Percentiles rank a stretch among this genome's conserved stretches.
These are phyloP conservation scores for Pyronema domesticum DNA, from an alignment of 495 filamentous ascomycete genomes.

Conservation along the genomic window DNA sequence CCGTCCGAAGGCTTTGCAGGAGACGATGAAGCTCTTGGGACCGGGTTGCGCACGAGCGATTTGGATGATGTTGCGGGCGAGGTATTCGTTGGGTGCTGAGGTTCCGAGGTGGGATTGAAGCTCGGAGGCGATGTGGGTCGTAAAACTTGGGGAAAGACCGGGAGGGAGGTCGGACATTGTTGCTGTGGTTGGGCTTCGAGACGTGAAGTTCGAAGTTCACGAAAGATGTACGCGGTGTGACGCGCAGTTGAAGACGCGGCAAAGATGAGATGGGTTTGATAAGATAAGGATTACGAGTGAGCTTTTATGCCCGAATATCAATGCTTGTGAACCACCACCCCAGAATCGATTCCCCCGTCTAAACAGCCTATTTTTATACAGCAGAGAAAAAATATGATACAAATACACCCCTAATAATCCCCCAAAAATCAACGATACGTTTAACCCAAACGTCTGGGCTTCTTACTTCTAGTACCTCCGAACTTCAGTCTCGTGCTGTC, in stretches of 20 bases:
- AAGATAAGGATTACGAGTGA: not conserved
- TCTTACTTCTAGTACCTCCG: constrained; percentile 75
- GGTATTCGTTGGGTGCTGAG: constrained; percentile 16
- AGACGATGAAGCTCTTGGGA: constrained; percentile 22
- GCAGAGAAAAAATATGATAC: too few relatives aligned
- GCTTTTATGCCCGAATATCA: too few relatives aligned
- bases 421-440: constrained; percentile 7
- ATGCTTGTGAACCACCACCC: too few relatives aligned
- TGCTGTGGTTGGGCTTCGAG: not conserved
- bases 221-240: not conserved
- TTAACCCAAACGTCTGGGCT: constrained; percentile 62
- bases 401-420: too few relatives aligned
- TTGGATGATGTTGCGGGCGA: constrained; percentile 23
- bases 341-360: too few relatives aligned
- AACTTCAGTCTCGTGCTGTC: constrained; percentile 85
- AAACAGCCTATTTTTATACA: too few relatives aligned
- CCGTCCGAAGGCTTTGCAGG: constrained; percentile 21
- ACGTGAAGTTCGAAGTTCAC: not conserved
- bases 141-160: constrained; percentile 17
- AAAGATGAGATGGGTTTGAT: not conserved
- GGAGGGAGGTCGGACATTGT: constrained; percentile 8
- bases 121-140: constrained; percentile 13
- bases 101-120: constrained; percentile 14
- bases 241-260: not conserved
- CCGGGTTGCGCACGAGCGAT: constrained; percentile 24